phyloP scores from a whole-genome alignment of 805 yeast species.

The Barnettozyma sp. region DNA sequence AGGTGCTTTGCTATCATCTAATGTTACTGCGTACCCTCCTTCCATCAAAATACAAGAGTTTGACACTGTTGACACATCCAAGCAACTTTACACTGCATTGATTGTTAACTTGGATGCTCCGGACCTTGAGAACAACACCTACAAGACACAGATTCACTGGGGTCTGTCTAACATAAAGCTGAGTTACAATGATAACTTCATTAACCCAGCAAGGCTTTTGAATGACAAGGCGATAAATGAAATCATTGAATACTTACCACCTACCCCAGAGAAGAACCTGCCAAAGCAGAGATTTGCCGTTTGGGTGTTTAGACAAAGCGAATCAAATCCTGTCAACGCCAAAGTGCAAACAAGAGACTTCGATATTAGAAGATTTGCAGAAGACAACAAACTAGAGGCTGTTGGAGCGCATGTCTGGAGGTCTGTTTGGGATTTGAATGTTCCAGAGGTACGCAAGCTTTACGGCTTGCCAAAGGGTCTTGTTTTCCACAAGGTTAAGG shows the following conservation, averaged over 20 bases:
- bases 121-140: slow-evolving; percentile 61
- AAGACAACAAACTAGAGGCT: slow-evolving; percentile 49
- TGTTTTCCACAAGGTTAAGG: slow-evolving; percentile 46
- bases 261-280: slow-evolving; percentile 83
- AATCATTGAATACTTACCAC: slow-evolving; percentile 63
- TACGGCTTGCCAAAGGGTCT: slow-evolving; percentile 72
- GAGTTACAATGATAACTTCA: slow-evolving; percentile 47
- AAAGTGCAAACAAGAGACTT: slow-evolving; percentile 39
- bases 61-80: slow-evolving; percentile 34
- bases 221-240: slow-evolving; percentile 32
- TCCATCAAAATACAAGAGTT: slow-evolving; percentile 68
- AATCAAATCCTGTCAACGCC: slow-evolving; percentile 20
- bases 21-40: slow-evolving; percentile 73
- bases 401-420: slow-evolving; percentile 94
- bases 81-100: slow-evolving; percentile 64
- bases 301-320: slow-evolving; percentile 95
- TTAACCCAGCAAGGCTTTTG: slow-evolving; percentile 34
- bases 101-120: slow-evolving; percentile 92
- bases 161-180: slow-evolving; percentile 66
- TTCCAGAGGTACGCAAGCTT: slow-evolving; percentile 55
- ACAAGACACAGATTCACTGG: slow-evolving; percentile 65
- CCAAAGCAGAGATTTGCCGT: slow-evolving; percentile 76
- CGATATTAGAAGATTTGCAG: slow-evolving; percentile 65
- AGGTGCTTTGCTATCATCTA: slow-evolving; percentile 67
- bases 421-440: slow-evolving; percentile 72